Evolutionary conservation across 1,284 basidiomycete genomes (phyloP), one percentile per base, ranked within the genome.

Genomic region (Trichosporon faecale): DNA sequence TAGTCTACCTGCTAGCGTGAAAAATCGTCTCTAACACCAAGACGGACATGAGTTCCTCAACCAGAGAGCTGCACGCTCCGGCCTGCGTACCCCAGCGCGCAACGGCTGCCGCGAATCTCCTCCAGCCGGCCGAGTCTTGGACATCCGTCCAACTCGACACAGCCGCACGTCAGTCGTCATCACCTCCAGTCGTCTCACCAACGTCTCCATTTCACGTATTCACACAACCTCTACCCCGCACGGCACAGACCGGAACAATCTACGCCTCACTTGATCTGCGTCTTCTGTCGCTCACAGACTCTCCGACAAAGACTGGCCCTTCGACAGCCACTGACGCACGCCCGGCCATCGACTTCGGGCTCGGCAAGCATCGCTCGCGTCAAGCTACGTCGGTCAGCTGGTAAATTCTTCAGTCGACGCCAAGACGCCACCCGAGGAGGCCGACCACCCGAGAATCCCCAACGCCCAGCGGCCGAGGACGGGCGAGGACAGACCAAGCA

Each of bases 361-460:
- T 61, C 57, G 57, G 57, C 57, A 61, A 33, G 57, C 57, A 61
- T 61, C 57, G 57, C 57, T 61, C 57, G 57, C 57, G 16, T 31
- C 57, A 61, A 61, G 21, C 57, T 33, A 61, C 57, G 57, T 61
- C 57, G 57, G 27, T n/a, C 49, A 52, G 21, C 49, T 52, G 49
- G 21, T 23, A 52, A 52, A 23, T 52, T 23, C 29, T 61, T 18
- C 57, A 61, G 18, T 25, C 57, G 18, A 61, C 57, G 57, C 57
- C 57, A 61, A 61, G 29, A 61, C 57, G 57, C 57, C 57, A 61
- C 57, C 55, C 29, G 49, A 52, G 23, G 49, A 52, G 49, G 49
- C 49, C 49, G 57, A 61, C 57, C 57, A 23, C 57, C 57, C 29
- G 57, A 61, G 52, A 21, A 33, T 61, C 29, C 57, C 57, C 57